Base-by-base conservation (phyloP, 2,329 filamentous ascomycete genomes). In the Ascochyta clinopodiicola region DNA sequence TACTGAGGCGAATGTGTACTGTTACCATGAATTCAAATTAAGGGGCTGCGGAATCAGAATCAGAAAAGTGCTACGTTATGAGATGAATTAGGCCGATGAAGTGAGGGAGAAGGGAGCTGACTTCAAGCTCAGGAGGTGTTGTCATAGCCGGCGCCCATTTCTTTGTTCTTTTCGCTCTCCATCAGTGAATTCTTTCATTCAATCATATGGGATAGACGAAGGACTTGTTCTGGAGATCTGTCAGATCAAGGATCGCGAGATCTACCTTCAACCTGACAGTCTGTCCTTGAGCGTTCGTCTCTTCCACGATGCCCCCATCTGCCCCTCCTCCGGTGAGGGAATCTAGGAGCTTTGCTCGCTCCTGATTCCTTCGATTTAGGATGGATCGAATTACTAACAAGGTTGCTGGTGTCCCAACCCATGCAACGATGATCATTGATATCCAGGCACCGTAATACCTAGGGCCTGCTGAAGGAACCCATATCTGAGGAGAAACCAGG, bases 151-250 rank as follows among this genome's bases (percentile, higher is more conserved):
- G 17, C 17, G 17, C 17, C 17, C 17, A 17, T 17, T 17, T 17
- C 1, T 17, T 17, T 17, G 17, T 17, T 17, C 17, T 17, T 17
- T 17, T 17, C 17, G 2, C 17, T 17, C 17, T 17, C 17, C 17
- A 17, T 17, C 17, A 17, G 17, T 17, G 17, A 17, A 17, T 17
- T 5, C 12, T 13, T 4, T 31, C 29, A 31, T 9, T 31, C 10
- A 6, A 13, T 45, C 21, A 46, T 38, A 46, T 22, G 2, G 44
- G 44, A 22, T 46, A 46, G 6, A 38, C 7, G 44, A 46, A 46
- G 10, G 44, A 46, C 17, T 46, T 46, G 34, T 46, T 46, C 24
- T 46, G 44, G 12, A 46, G 25, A 38, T 46, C 44, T n/a, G 44
- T 31, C 8, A 46, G 44, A 31, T 46, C 44, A 15, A 46, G 44